phyloP scores from a whole-genome alignment of 768 basidiomycete genomes.

The Pleurotus eryngii region DNA sequence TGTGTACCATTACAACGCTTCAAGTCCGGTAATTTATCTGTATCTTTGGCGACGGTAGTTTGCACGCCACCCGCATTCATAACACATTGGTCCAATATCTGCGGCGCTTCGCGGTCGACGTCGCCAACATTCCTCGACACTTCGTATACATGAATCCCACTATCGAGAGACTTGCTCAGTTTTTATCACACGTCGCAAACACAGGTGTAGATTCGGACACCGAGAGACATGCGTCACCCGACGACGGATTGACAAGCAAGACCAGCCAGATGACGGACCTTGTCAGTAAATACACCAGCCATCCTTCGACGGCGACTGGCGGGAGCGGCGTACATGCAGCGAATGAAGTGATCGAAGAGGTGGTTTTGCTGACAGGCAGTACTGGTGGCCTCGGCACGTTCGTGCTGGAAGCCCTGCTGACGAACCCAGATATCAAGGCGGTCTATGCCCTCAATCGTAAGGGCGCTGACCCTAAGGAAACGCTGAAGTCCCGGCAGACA shows the following conservation, averaged over 20 bases:
- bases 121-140: conserved; percentile 9
- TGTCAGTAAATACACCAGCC: conserved; percentile 21
- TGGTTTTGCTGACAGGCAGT: conserved; percentile 32
- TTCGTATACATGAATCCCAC: conserved; percentile 19
- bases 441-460: conserved; percentile 35
- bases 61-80: conserved; percentile 30
- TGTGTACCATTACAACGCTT: background rate
- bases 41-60: conserved; percentile 14
- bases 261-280: conserved; percentile 17
- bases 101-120: background rate
- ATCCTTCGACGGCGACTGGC: conserved; percentile 8
- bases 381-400: conserved; percentile 34
- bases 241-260: background rate
- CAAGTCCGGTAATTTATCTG: background rate
- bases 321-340: background rate
- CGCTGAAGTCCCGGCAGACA: conserved; percentile 23
- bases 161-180: conserved; percentile 10
- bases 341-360: conserved; percentile 10
- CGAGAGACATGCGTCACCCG: conserved; percentile 6
- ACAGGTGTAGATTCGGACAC: background rate
- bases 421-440: conserved; percentile 17
- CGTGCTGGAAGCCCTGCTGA: conserved; percentile 26
- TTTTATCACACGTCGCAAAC: background rate
- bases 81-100: conserved; percentile 28
- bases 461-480: background rate